Evolutionary conservation across 2,329 filamentous ascomycete species (phyloP), one percentile per base, ranked within the genome.

Genomic region (Stemphylium lycopersici): DNA sequence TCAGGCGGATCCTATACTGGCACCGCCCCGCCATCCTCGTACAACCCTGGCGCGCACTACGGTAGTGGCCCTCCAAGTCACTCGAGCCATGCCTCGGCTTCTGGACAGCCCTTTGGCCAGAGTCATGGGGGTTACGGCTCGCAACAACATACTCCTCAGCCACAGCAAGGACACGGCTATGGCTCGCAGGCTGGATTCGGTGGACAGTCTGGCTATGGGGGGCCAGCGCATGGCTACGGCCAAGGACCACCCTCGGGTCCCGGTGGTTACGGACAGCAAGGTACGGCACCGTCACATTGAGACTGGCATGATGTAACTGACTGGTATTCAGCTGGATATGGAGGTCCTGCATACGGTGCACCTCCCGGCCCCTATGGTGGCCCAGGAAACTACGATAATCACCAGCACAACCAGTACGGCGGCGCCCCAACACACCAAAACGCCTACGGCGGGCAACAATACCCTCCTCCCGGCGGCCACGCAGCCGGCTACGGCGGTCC

Each of bases 11-110:
- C 80, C 33, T 90, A 90, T 71, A 81, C 78, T 56, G 87, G 86
- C 50, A 79, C 83, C 52, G 84, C 87, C 34, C 88, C 88, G 11
- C 83, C 85, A n/a, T 73, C 81, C 12, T 81, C 84, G 6, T 88
- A 88, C 69, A 83, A 87, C 63, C 75, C 79, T 16, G 61, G 61
- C 44, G 52, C 57, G n/a, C 51, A 62, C 1, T 59, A 68, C 48
- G 56, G 51, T 52, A 61, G 66, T 47, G 55, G 59, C 11, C 56
- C 66, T 18, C 66, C 63, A 13, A 56, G 66, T 31, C 61, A 67
- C 20, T 52, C 62, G 13, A 55, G 53, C 36, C 62, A 66, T 42
- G 58, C 58, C 15, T 61, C 65, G 11, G 43, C 58, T 13, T 59
- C 63, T 8, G 63, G 59, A 26, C 64, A 65, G 34, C 61, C 57